phyloP scores from a whole-genome alignment of 345 rosid species.

The Populus deltoides region DNA sequence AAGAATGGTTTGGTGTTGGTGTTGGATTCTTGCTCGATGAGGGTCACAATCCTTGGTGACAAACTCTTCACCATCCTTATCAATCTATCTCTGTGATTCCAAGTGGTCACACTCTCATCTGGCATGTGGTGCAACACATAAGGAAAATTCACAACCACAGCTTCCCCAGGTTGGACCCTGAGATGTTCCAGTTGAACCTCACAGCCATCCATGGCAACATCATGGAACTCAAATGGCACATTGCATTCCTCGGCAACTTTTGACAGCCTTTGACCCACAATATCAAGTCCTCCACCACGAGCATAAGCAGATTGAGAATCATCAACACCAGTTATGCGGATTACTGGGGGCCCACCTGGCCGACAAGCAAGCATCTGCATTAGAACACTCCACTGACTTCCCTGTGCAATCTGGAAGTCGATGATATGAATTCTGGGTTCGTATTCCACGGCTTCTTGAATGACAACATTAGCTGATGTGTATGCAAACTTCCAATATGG shows the following conservation, averaged over 20 bases:
- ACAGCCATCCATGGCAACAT: constrained; percentile 67
- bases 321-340: constrained; percentile 85
- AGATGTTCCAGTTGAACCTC: constrained; percentile 62
- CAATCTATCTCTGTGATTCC: constrained; percentile 77
- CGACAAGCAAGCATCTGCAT: constrained; percentile 58
- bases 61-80: constrained; percentile 79
- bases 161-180: constrained; percentile 58
- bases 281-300: constrained; percentile 84
- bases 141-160: constrained; percentile 84
- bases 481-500: constrained; percentile 96
- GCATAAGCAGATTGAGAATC: constrained; percentile 87
- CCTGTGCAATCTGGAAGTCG: constrained; percentile 88
- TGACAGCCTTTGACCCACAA: constrained; percentile 60
- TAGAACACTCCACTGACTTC: constrained; percentile 68
- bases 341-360: constrained; percentile 63
- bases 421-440: constrained; percentile 76
- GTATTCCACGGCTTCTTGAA: constrained; percentile 56
- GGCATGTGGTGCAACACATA: constrained; percentile 94
- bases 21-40: constrained; percentile 80
- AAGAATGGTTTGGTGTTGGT: constrained; percentile 76
- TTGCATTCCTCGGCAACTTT: constrained; percentile 47
- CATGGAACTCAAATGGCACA: constrained; percentile 77
- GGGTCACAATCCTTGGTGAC: constrained; percentile 67
- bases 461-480: constrained; percentile 63
- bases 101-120: constrained; percentile 81